These are phyloP conservation scores for Ophiosphaerella narmari DNA, from an alignment of 2,329 filamentous ascomycete species.

Conservation along the genomic window DNA sequence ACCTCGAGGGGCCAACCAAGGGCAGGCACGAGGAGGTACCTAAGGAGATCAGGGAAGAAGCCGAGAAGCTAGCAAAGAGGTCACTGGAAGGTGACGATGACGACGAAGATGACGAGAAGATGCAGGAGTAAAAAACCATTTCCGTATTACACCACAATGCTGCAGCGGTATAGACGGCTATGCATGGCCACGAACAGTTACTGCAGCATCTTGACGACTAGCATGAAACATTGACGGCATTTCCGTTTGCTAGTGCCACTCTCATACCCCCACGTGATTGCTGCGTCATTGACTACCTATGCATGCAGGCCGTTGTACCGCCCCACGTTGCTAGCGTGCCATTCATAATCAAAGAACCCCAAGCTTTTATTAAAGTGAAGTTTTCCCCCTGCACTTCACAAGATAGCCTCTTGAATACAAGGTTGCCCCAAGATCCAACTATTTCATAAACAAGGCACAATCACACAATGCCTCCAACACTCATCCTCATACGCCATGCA, in stretches of 20 bases:
- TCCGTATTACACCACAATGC: slow-evolving; percentile 18
- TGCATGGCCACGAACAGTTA: slow-evolving; percentile 32
- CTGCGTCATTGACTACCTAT: slow-evolving; percentile 9
- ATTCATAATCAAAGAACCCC: no score
- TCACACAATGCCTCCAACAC: slow-evolving; percentile 48
- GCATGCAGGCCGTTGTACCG: slow-evolving; percentile 7
- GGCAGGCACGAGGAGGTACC: slow-evolving; percentile 93
- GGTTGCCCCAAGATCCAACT: background rate
- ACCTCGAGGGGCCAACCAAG: slow-evolving; percentile 81
- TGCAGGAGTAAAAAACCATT: slow-evolving; percentile 72
- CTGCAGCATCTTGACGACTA: slow-evolving; percentile 21
- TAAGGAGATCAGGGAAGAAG: slow-evolving; percentile 86
- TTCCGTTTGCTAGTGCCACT: slow-evolving; percentile 2
- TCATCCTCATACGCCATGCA: slow-evolving; percentile 53
- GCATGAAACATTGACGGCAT: slow-evolving; percentile 6
- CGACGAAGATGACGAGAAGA: slow-evolving; percentile 83
- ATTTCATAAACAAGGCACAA: background rate
- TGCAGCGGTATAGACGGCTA: slow-evolving; percentile 34
- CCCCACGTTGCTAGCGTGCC: slow-evolving; percentile 19
- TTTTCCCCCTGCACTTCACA: no score
- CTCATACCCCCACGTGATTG: background rate
- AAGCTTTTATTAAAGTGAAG: no score
- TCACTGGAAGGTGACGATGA: slow-evolving; percentile 84
- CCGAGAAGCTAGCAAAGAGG: slow-evolving; percentile 89
- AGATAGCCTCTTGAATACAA: background rate